Evolutionary conservation across 352 stramenopile genomes (phyloP).

Genomic region (Phytophthora podocarpi): DNA sequence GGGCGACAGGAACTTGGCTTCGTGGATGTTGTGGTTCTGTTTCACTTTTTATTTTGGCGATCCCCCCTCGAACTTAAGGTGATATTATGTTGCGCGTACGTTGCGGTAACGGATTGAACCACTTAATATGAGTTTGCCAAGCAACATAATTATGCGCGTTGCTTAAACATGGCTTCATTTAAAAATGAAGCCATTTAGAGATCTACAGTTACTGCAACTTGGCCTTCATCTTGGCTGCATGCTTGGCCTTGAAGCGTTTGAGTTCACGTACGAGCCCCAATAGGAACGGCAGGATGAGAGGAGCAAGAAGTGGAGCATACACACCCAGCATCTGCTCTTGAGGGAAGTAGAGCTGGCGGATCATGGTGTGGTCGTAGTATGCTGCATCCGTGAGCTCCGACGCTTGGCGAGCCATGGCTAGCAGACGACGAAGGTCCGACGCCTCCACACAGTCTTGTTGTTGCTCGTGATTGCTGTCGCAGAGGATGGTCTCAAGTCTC

Average conservation of each 20-base stretch:
- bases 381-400: conserved; percentile 54
- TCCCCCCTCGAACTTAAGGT: conserved; percentile 1
- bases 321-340: conserved; percentile 73
- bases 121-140: no score
- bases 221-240: conserved; percentile 22
- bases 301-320: conserved; percentile 64
- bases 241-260: conserved; percentile 57
- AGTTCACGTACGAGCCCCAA: conserved; percentile 55
- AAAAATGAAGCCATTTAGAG: not conserved
- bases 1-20: conserved; percentile 1
- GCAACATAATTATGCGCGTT: no score
- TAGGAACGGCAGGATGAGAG: conserved; percentile 66
- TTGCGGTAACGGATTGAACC: not conserved
- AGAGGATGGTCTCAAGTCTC: conserved; percentile 61
- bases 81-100: not conserved
- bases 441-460: conserved; percentile 26
- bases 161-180: not conserved
- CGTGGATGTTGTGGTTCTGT: conserved; percentile 19
- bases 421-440: conserved; percentile 29
- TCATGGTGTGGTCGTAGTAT: conserved; percentile 79
- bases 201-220: conserved; percentile 33
- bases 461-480: conserved; percentile 9
- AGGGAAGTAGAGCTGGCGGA: conserved; percentile 73
- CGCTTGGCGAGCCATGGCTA: conserved; percentile 51
- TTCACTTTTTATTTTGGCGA: conserved; percentile 9